Evolutionary conservation across 2,329 filamentous ascomycete species (phyloP), one percentile per base, ranked within the genome.

Genomic region (Exophiala dermatitidis): DNA sequence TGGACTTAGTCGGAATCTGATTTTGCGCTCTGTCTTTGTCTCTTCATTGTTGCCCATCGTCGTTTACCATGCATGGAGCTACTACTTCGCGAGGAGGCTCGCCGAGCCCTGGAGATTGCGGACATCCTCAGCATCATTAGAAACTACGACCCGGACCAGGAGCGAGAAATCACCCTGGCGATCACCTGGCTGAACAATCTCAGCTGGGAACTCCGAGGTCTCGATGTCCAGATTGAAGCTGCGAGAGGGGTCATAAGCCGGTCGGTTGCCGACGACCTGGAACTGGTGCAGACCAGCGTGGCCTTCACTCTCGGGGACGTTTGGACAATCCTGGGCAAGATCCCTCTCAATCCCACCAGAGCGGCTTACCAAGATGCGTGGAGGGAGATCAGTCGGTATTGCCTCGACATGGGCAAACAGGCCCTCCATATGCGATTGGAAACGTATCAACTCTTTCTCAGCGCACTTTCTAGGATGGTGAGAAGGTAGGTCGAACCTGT

Each of bases 151-250:
- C 74, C 76, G 5, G 71, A 77, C 48, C 68, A 75, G 60, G 69
- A 74, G 33, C 72, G 74, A 32, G 74, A 78, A 41, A 77, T 83
- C 60, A 78, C 77, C 28, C 70, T 70, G 32, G 66, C 77, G 30
- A 77, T 82, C 48, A 72, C 75, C 50, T 72, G 79, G 55, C 71
- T 82, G 28, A 80, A 77, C 62, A 71, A 72, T 48, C 76, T 82
- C 63, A 77, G 77, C 52, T 70, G 73, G 45, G 70, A 69, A 5
- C 68, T 83, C 28, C 72, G 73, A 43, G 68, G 68, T 40, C 66
- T 83, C 37, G 71, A 77, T 40, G 68, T 69, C 46, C 65, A 72
- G 30, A 65, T 76, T 31, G 67, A 68, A 9, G 65, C 70, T 31
- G 56, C 45, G 10, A 36, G 48, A 52, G 67, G 68, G 30, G 68